Evolutionary conservation across 129 eudicot species (phyloP), one percentile per base, ranked within the genome.

Genomic region (Cynara cardunculus): DNA sequence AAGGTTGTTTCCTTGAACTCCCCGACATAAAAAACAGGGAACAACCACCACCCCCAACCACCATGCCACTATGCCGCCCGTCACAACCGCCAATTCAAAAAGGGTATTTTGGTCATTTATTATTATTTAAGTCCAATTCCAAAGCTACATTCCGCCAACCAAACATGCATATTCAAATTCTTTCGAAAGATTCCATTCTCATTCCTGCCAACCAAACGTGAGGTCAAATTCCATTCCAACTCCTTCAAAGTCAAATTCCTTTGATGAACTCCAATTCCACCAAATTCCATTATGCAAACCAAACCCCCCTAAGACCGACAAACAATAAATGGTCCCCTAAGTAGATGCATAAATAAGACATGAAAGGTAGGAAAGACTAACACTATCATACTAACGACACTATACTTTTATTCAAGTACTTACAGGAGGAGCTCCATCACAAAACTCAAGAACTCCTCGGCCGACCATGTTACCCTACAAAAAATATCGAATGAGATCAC

Each of bases 401-500:
- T 49, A 14, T 46, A 46, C 3, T 18, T 53, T 34, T 18, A 35
- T 6, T 9, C 8, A 12, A 61, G 64, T 61, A 77, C 93, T 90
- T 84, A 92, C 99, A 1, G 94, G 97, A 79, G 99, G 99, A 12
- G 91, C 97, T 76, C 91, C 99, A 27, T 92, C 96, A 84, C 99
- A 94, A 59, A 87, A 86, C 83, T 94, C 97, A 16, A 92, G 69
- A 75, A 94, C 88, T 21, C 94, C 98, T 87, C 98, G 79, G 35
- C 92, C 99, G 34, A 94, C 88, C 91, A 92, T 10, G 80, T 90
- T 94, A 25, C 99, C 99, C 99, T 94, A 84, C 24, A 72, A 71
- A 78, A 72, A n/a, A 4, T 2, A n/a, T 34, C 0, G 7, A 18
- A 24, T 22, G 26, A 74, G 13, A 49, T 74, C 78, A 27, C 68